Evolutionary conservation across 2,329 filamentous ascomycete species (phyloP), one percentile per base, ranked within the genome.

Genomic region (Colletotrichum sidae): DNA sequence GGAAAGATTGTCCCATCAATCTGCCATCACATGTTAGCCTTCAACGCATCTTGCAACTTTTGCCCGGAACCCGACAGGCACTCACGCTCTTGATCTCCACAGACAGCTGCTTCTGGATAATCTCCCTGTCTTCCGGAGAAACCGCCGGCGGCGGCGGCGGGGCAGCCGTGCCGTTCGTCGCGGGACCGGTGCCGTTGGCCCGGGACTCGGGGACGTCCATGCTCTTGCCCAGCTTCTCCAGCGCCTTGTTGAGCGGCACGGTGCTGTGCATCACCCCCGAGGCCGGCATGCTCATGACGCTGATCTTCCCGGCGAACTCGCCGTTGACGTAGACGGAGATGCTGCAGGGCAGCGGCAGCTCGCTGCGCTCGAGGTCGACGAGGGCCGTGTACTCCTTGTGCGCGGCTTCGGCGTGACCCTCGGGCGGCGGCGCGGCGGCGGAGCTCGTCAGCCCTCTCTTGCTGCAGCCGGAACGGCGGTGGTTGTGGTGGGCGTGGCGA

Each of bases 331-430:
- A 78, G 46, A 81, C 54, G 50, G 74, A 71, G 52, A 80, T 71
- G 37, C 72, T 70, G 64, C 73, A 76, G 15, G 79, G 79, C 3
- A 76, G 70, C 67, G 76, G 72, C 39, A 81, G 66, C 61, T 80
- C 70, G 8, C 71, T 68, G 33, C 77, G 74, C 38, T 80, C 73
- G 15, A 81, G 67, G 41, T 72, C 54, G 15, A 81, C 61, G 25
- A 72, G 66, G 35, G 72, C 77, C 67, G 79, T 78, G 74, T 74
- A 80, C 58, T 66, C 63, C 42, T 59, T 64, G 37, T 38, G n/a
- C 11, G 59, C 37, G n/a, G 50, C 41, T 13, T 55, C 51, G 35
- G 56, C 42, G 12, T 52, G 47, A 6, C 25, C 17, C 35, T 53
- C 49, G 34, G 45, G 8, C 7, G 37, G 38, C 34, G 38, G 2